Base-by-base conservation (phyloP, 140 eudicot genomes). In the Stevia rebaudiana region DNA sequence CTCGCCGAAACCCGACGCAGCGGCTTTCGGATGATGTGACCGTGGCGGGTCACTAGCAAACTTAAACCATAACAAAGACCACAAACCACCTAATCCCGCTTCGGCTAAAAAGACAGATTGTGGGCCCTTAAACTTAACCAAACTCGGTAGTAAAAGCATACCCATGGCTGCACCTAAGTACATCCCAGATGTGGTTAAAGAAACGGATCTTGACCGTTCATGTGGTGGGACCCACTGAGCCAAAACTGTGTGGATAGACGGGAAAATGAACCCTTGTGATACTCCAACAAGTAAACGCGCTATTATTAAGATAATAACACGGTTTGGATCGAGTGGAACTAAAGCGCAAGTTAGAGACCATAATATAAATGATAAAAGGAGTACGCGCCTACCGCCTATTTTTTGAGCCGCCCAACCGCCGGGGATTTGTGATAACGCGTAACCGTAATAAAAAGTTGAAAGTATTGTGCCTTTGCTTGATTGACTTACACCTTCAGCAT, bases 181-280 rank as follows among this genome's bases (percentile, higher is more conserved):
- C 98, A 91, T 91, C 12, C 98, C 98, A 5, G 95, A 87, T 6
- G 96, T 91, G 7, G 98, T 91, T 17, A 87, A 80, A 4, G 98
- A 91, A 71, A 91, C 96, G 3, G 96, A 91, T 65, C 98, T 82
- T 16, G 98, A 91, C 49, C 98, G 62, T 70, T 91, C 98, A 52
- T 91, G 96, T 16, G 96, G 96, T 1, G 98, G 98, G n/a, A 91
- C 96, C 96, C 98, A 91, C 62, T 91, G 98, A 16, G 96, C 98
- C 47, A 91, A 66, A 56, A 91, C 95, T 0, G 96, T 91, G 78
- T 91, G 98, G 21, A 92, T 92, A 25, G 98, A 88, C 16, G 96
- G 95, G 24, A 92, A 92, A 39, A 92, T 88, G 72, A 92, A 87
- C 18, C 98, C 98, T 74, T 92, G 96, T 19, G 98, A 83, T 61